A percentile compares a stretch with the other conserved stretches of the same genome.
Evolutionary conservation across 169 alveolate species (phyloP).

Genomic region (Fabrea salina): DNA sequence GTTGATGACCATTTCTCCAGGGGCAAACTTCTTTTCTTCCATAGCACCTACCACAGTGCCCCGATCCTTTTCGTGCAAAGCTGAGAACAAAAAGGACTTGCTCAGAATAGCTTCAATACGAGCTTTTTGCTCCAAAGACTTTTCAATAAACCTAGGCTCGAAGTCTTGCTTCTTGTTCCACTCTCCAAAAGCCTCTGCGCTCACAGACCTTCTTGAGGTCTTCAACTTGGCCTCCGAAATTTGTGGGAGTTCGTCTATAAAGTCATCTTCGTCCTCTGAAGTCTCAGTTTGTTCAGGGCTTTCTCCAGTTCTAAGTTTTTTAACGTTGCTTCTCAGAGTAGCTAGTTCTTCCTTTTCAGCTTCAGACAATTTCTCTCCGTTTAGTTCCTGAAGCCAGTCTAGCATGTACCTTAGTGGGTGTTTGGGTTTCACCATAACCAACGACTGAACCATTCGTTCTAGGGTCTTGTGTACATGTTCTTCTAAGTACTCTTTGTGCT

Average conservation of each 20-base stretch:
- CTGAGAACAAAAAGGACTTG: conserved; percentile 81
- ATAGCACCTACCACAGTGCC: conserved; percentile 86
- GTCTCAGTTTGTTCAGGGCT: background rate
- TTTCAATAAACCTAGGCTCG: conserved; percentile 82
- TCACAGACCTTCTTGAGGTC: conserved; percentile 71
- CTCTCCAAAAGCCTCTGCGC: conserved; percentile 93
- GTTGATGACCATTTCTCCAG: conserved; percentile 81
- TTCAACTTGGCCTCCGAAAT: background rate
- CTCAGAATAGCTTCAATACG: conserved; percentile 71
- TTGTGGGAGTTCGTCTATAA: background rate
- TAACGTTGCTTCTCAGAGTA: background rate
- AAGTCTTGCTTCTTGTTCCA: conserved; percentile 90
- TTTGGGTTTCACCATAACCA: conserved; percentile 1
- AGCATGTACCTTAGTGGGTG: background rate
- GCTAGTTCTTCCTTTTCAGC: conserved; percentile 24
- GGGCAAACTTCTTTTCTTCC: conserved; percentile 76
- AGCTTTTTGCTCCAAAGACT: conserved; percentile 79
- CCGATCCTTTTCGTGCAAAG: conserved; percentile 80
- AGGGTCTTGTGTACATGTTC: too few species aligned
- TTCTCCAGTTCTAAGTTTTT: background rate
- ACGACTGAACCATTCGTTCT: too few species aligned
- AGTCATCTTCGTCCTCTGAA: conserved; percentile 15
- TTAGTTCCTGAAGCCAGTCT: background rate
- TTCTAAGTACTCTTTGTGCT: too few species aligned
- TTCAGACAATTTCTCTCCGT: background rate